A percentile compares a stretch with the other conserved stretches of the same genome.
Evolutionary conservation across 2,329 filamentous ascomycete species (phyloP).

Genomic region (Pyrenophora graminea): DNA sequence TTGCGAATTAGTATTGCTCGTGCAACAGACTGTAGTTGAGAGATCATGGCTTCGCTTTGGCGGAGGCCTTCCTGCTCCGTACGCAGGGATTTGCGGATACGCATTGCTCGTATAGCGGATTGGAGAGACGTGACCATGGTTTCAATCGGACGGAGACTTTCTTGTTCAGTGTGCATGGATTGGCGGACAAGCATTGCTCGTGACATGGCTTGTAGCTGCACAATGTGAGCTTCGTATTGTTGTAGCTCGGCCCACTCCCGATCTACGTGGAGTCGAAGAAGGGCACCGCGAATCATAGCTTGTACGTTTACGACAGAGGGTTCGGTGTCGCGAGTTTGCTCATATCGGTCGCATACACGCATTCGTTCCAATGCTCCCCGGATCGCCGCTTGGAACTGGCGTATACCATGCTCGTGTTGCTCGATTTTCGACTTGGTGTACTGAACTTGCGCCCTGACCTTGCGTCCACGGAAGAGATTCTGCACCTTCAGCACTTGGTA

Average conservation of each 20-base stretch:
- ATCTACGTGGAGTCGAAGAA: conserved; percentile 63
- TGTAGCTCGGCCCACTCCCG: conserved; percentile 40
- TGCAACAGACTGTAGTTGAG: conserved; percentile 21
- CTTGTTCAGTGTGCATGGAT: conserved; percentile 40
- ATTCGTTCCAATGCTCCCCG: conserved; percentile 52
- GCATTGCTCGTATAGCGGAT: no score
- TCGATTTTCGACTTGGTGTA: conserved; percentile 54
- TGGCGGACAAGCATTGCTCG: conserved; percentile 49
- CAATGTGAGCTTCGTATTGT: conserved; percentile 56
- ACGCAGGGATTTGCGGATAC: no score
- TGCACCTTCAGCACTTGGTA: conserved; percentile 77
- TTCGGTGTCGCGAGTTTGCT: conserved; percentile 65
- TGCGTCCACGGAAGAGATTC: conserved; percentile 74
- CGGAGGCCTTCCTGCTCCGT: conserved; percentile 37
- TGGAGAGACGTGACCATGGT: no score
- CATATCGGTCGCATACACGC: conserved; percentile 58
- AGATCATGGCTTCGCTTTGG: conserved; percentile 56
- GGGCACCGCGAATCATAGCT: conserved; percentile 65
- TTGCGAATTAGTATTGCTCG: no score
- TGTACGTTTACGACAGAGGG: conserved; percentile 60
- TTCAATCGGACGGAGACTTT: conserved; percentile 5
- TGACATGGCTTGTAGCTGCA: conserved; percentile 47
- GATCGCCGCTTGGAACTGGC: conserved; percentile 62
- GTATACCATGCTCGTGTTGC: conserved; percentile 51
- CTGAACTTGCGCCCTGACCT: conserved; percentile 52